Conservation (phyloP, 768 basidiomycete genomes). For the Rubroboletus pulcherrimus region DNA sequence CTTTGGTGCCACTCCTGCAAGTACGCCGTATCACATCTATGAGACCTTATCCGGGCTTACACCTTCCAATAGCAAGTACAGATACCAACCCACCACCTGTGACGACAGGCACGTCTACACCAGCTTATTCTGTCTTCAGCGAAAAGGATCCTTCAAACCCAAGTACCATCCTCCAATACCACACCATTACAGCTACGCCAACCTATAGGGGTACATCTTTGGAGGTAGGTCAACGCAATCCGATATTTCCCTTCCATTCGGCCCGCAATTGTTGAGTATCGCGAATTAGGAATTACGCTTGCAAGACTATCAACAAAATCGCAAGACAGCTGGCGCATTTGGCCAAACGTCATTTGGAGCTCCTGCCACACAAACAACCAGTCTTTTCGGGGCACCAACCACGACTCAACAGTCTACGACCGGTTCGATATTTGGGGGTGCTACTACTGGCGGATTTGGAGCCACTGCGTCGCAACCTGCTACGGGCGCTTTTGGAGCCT, state of each 20-base stretch:
- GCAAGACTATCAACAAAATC: conserved; percentile 73
- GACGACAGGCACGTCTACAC: conserved; percentile 66
- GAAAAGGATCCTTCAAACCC: conserved; percentile 64
- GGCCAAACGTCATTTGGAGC: conserved; percentile 39
- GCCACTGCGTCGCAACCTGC: conserved; percentile 24
- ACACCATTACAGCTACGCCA: conserved; percentile 78
- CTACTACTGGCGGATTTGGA: conserved; percentile 22
- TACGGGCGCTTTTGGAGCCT: conserved; percentile 31
- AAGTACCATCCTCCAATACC: conserved; percentile 60
- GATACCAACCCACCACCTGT: conserved; percentile 47
- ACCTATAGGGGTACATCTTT: conserved; percentile 74
- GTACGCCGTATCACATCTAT: conserved; percentile 15
- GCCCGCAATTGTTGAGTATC: neutral
- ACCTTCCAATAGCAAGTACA: conserved; percentile 27
- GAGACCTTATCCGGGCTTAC: conserved; percentile 9
- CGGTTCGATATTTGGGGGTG: conserved; percentile 30
- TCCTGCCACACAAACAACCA: conserved; percentile 24
- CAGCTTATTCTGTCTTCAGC: conserved; percentile 50
- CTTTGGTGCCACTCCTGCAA: conserved; percentile 39
- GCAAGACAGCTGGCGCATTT: conserved; percentile 69
- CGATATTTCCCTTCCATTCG: conserved; percentile 2
- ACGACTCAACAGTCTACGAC: conserved; percentile 28
- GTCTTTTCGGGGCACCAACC: conserved; percentile 26
- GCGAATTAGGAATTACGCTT: conserved; percentile 59
- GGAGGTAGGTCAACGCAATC: conserved; percentile 44